These are phyloP conservation scores for Leccinum disarticulatum DNA, from an alignment of 768 basidiomycete species.

Conservation along the genomic window DNA sequence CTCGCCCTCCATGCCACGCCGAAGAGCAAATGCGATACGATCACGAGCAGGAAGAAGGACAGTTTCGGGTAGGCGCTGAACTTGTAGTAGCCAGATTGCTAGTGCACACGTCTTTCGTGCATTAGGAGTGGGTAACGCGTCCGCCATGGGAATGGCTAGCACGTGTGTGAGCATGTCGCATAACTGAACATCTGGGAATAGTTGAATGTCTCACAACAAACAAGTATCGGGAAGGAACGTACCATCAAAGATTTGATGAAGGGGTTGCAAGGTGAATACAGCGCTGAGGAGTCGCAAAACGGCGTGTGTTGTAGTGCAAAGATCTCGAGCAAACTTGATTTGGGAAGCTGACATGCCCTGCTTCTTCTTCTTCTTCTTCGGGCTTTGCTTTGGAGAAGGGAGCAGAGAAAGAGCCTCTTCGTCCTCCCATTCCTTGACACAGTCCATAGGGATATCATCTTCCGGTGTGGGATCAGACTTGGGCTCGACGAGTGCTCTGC, in stretches of 20 bases:
- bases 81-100: slow-evolving; percentile 71
- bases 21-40: slow-evolving; percentile 68
- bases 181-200: slow-evolving; percentile 54
- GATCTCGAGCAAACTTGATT: slow-evolving; percentile 75
- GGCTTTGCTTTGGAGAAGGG: slow-evolving; percentile 71
- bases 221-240: slow-evolving; percentile 15
- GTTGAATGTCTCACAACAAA: slow-evolving; percentile 7
- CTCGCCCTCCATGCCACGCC: slow-evolving; percentile 79
- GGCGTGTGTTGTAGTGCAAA: slow-evolving; percentile 70
- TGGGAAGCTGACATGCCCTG: slow-evolving; percentile 75
- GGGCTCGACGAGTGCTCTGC: slow-evolving; percentile 64
- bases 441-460: slow-evolving; percentile 26
- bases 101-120: slow-evolving; percentile 84
- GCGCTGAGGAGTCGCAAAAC: slow-evolving; percentile 65
- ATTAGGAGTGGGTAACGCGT: slow-evolving; percentile 74
- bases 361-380: slow-evolving; percentile 53
- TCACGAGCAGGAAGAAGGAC: slow-evolving; percentile 63
- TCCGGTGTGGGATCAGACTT: slow-evolving; percentile 17
- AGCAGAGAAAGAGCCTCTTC: slow-evolving; percentile 37
- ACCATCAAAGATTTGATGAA: slow-evolving; percentile 66
- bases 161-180: slow-evolving; percentile 58
- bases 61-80: slow-evolving; percentile 61
- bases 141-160: slow-evolving; percentile 70
- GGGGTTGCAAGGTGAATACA: slow-evolving; percentile 57
- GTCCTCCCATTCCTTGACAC: slow-evolving; percentile 24